A percentile compares a stretch with the other conserved stretches of the same genome.
Evolutionary conservation across 352 stramenopile genomes (phyloP).

Genomic region (Globisporangium uncinulatum): DNA sequence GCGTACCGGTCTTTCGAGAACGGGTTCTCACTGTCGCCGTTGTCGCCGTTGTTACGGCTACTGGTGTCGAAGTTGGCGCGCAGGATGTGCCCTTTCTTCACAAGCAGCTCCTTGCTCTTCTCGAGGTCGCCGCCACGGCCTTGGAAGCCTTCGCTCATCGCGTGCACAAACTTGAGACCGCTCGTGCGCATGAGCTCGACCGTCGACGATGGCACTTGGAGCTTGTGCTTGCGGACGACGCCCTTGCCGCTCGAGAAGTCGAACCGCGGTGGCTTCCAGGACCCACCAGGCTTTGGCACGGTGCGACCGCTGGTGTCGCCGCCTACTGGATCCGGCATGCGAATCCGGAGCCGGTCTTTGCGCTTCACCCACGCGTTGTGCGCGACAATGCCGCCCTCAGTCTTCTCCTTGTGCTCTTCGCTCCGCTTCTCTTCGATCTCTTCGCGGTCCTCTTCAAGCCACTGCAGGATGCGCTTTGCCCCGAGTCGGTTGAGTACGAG

Average conservation of each 20-base stretch:
- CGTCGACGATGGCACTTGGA: constrained; percentile 58
- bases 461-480: constrained; percentile 68
- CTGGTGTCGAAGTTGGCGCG: constrained; percentile 60
- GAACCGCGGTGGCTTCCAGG: constrained; percentile 45
- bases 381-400: constrained; percentile 59
- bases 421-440: constrained; percentile 57
- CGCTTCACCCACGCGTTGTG: constrained; percentile 76
- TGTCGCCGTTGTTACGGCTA: constrained; percentile 19
- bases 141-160: constrained; percentile 84
- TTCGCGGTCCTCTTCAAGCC: constrained; percentile 69
- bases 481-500: constrained; percentile 53
- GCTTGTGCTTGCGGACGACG: constrained; percentile 48
- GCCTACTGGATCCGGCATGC: constrained; percentile 29
- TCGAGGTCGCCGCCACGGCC: constrained; percentile 78
- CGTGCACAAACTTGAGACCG: constrained; percentile 79
- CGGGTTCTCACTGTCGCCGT: constrained; percentile 36
- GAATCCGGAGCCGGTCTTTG: constrained; percentile 74
- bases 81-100: constrained; percentile 73
- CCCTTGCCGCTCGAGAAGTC: constrained; percentile 70
- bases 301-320: neutral
- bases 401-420: constrained; percentile 70
- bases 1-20: constrained; percentile 71
- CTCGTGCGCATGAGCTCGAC: constrained; percentile 73
- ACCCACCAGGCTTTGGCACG: constrained; percentile 9
- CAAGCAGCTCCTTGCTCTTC: constrained; percentile 63